phyloP scores from a whole-genome alignment of 805 yeast species.

The Lipomyces sp. region DNA sequence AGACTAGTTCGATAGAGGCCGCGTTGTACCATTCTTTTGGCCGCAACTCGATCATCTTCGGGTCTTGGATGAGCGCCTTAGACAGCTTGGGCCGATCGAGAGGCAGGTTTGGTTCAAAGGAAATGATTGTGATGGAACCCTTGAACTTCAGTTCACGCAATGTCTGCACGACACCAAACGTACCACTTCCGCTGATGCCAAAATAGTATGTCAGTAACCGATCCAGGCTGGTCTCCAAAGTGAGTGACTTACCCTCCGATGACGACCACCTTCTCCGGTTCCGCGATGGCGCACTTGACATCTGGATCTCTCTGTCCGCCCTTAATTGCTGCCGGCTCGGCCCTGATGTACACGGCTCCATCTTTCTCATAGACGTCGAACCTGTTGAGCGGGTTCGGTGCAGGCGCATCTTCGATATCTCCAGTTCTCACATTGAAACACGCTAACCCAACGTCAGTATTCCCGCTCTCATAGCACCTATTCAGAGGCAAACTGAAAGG shows the following conservation, averaged over 20 bases:
- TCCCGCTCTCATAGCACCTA: conserved; percentile 1
- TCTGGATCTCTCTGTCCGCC: conserved; percentile 8
- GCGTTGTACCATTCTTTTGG: conserved; percentile 15
- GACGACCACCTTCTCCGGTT: conserved; percentile 10
- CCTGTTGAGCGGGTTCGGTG: conserved; percentile 11
- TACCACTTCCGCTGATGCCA: conserved; percentile 17
- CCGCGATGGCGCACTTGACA: conserved; percentile 8
- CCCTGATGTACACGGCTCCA: conserved; percentile 14
- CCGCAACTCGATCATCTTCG: conserved; percentile 13
- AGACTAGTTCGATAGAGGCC: conserved; percentile 7
- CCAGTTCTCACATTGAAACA: conserved; percentile 16
- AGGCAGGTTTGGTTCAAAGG: conserved; percentile 13
- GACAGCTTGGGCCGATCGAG: conserved; percentile 22
- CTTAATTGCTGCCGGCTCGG: conserved; percentile 7
- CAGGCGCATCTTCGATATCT: conserved; percentile 23
- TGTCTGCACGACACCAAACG: conserved; percentile 13
- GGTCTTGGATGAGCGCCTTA: conserved; percentile 16
- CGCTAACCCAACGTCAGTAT: conserved; percentile 6
- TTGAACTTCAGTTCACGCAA: conserved; percentile 11
- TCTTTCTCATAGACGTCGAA: conserved; percentile 13
- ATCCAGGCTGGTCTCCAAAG: conserved; percentile 5
- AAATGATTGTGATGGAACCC: conserved; percentile 16
- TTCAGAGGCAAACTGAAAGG: neutral
- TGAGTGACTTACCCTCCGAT: conserved; percentile 10
- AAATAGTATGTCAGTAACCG: conserved; percentile 5